phyloP scores from a whole-genome alignment of 306 rosid genomes.

The Leucaena leucocephala region DNA sequence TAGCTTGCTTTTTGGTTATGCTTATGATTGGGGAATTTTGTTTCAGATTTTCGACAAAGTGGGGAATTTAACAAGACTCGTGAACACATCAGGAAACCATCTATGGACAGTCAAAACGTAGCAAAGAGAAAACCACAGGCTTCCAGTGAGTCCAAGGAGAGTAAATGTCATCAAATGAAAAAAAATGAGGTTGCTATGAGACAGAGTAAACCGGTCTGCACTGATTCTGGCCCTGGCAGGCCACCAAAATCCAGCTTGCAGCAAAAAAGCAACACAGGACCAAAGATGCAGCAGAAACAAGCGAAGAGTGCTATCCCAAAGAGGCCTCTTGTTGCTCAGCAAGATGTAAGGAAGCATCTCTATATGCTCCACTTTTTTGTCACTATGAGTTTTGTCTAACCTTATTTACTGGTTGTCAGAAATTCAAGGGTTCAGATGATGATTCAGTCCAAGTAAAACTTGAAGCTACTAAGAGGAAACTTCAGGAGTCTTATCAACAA shows the following conservation, averaged over 20 bases:
- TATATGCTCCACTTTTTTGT: constrained; percentile 1
- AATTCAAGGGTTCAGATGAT: constrained; percentile 60
- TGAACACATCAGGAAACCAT: constrained; percentile 59
- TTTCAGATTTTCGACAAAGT: constrained; percentile 83
- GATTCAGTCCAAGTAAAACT: constrained; percentile 68
- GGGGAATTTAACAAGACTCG: constrained; percentile 54
- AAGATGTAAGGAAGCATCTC: constrained; percentile 55
- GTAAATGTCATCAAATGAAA: constrained; percentile 48
- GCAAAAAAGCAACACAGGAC: constrained; percentile 44
- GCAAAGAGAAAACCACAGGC: constrained; percentile 50
- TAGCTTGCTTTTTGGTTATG: constrained; percentile 47
- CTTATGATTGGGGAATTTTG: constrained; percentile 45
- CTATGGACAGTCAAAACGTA: constrained; percentile 43
- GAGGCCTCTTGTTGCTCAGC: constrained; percentile 50
- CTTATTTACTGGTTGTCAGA: constrained; percentile 41
- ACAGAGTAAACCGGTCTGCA: constrained; percentile 50
- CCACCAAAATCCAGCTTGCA: constrained; percentile 50
- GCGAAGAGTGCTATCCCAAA: constrained; percentile 47
- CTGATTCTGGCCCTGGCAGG: constrained; percentile 56
- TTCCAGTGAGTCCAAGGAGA: constrained; percentile 50
- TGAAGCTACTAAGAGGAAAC: constrained; percentile 94
- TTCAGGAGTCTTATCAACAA: constrained; percentile 94
- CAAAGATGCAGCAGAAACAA: constrained; percentile 50
- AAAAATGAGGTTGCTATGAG: constrained; percentile 56
- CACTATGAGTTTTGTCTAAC: constrained; percentile 39